Evolutionary conservation across 1,139 yeast genomes (phyloP).

Genomic region (Yamadazyma mexicana): DNA sequence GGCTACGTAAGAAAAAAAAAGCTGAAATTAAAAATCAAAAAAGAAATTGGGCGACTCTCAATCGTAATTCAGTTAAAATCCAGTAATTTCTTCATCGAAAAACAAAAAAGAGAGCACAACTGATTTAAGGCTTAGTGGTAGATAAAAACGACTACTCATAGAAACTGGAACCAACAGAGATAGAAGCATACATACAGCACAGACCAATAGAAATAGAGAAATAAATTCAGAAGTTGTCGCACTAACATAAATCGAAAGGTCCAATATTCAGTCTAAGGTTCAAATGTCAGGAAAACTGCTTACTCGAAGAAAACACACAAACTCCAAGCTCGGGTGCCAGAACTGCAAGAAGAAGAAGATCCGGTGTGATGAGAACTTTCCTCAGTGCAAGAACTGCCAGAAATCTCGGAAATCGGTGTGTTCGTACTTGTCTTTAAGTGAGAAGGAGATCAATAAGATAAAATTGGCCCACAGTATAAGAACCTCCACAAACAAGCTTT

Average conservation of each 20-base stretch:
- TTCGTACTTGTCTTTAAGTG: conserved; percentile 29
- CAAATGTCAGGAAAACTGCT: conserved; percentile 3
- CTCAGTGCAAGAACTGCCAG: conserved; percentile 41
- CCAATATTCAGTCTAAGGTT: too few relatives aligned
- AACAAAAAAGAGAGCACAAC: not conserved
- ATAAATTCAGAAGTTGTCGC: too few relatives aligned
- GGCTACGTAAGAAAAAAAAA: too few relatives aligned
- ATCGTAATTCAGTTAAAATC: not conserved
- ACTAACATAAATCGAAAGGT: too few relatives aligned
- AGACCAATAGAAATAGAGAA: too few relatives aligned
- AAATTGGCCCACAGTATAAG: conserved; percentile 30
- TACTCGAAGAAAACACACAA: conserved; percentile 35
- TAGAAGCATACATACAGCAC: too few relatives aligned
- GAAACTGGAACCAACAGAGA: not conserved
- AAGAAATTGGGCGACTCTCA: not conserved
- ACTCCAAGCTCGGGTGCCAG: conserved; percentile 44
- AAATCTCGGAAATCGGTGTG: conserved; percentile 32
- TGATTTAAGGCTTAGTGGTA: too few relatives aligned
- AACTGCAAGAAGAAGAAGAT: conserved; percentile 47
- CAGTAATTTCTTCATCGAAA: not conserved
- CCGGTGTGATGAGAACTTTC: conserved; percentile 47
- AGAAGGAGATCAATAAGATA: conserved; percentile 27
- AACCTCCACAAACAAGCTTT: conserved; percentile 29
- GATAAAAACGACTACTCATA: not conserved
- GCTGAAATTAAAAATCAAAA: not conserved